phyloP scores from a whole-genome alignment of 805 yeast species.

The Ogataea pignaliae region DNA sequence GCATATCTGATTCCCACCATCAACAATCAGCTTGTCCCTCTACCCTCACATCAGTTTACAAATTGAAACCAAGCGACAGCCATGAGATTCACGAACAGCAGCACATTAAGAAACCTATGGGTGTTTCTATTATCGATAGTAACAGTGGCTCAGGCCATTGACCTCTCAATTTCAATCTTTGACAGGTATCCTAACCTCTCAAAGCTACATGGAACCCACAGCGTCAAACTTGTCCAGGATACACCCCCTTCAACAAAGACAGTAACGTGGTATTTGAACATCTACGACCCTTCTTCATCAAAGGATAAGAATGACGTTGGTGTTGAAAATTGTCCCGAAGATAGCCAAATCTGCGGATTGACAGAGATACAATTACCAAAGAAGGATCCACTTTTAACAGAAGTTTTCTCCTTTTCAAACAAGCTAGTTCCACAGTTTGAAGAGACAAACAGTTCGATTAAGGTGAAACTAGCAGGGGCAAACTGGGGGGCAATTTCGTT shows the following conservation, averaged over 20 bases:
- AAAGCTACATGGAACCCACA: slow-evolving; percentile 45
- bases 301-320: slow-evolving; percentile 27
- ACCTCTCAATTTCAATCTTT: slow-evolving; percentile 30
- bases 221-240: slow-evolving; percentile 34
- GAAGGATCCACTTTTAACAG: slow-evolving; percentile 44
- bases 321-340: slow-evolving; percentile 55
- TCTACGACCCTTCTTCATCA: slow-evolving; percentile 50
- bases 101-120: too few relatives aligned
- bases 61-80: too few relatives aligned
- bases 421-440: slow-evolving; percentile 33
- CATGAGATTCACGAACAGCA: too few relatives aligned
- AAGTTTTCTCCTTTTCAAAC: slow-evolving; percentile 55
- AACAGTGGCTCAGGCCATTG: slow-evolving; percentile 14
- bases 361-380: slow-evolving; percentile 52
- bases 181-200: slow-evolving; percentile 36
- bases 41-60: too few relatives aligned
- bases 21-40: too few relatives aligned
- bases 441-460: slow-evolving; percentile 27
- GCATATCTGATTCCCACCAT: too few relatives aligned
- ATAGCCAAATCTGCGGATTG: slow-evolving; percentile 77
- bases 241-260: slow-evolving; percentile 80
- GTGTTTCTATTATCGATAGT: not conserved
- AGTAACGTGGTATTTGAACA: slow-evolving; percentile 63
- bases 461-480: slow-evolving; percentile 44
- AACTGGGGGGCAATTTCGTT: slow-evolving; percentile 66